Evolutionary conservation across 371 early-diverging fungal genomes (phyloP).

Genomic region (Mortierella sp.): DNA sequence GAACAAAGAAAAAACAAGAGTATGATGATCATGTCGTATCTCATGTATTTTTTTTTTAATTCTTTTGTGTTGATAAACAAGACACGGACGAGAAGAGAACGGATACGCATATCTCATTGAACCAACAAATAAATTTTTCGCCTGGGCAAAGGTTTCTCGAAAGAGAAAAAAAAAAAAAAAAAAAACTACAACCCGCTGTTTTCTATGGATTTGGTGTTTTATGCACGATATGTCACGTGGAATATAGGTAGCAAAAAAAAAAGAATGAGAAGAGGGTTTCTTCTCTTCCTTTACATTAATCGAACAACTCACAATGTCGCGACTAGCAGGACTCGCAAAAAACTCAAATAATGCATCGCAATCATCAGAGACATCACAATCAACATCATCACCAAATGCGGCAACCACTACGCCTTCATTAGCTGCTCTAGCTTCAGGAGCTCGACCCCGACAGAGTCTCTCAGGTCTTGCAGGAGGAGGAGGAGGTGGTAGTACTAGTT

Average conservation of each 20-base stretch:
- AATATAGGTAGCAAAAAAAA: too few species aligned
- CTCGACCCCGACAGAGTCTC: slow-evolving; percentile 11
- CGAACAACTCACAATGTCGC: slow-evolving; percentile 26
- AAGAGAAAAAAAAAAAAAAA: slow-evolving; percentile 16
- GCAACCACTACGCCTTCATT: slow-evolving; percentile 3
- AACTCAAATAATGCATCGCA: not conserved
- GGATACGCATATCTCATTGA: too few species aligned
- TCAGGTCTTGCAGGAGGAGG: slow-evolving; percentile 10
- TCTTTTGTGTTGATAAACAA: slow-evolving; percentile 1
- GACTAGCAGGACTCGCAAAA: slow-evolving; percentile 15
- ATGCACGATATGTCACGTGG: too few species aligned
- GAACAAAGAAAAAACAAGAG: not conserved
- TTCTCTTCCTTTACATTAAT: too few species aligned
- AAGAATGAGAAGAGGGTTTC: too few species aligned
- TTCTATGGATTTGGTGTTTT: too few species aligned
- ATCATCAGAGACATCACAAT: not conserved
- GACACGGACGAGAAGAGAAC: too few species aligned
- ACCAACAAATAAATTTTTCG: slow-evolving; percentile 2
- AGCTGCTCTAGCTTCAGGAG: slow-evolving; percentile 11
- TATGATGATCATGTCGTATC: not conserved
- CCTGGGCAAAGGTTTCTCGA: slow-evolving; percentile 28
- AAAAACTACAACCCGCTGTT: too few species aligned
- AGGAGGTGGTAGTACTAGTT: not conserved
- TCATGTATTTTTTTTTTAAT: not conserved
- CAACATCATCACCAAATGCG: not conserved